phyloP scores from a whole-genome alignment of 768 basidiomycete species.

The Tricholoma furcatifolium region DNA sequence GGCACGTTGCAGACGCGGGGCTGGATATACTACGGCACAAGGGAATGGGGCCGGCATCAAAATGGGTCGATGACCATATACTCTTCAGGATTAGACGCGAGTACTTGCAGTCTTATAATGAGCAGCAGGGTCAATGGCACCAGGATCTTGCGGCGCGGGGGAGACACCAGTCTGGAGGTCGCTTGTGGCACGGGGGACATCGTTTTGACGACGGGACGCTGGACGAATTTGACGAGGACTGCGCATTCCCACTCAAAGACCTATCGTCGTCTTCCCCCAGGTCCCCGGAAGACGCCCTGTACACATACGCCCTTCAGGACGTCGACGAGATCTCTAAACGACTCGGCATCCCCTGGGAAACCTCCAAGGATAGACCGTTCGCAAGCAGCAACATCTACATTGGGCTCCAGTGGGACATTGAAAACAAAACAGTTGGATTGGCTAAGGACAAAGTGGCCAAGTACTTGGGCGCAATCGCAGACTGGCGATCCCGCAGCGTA shows the following conservation, averaged over 20 bases:
- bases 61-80: too few species aligned
- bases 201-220: conserved; percentile 10
- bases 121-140: not conserved
- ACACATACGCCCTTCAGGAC: conserved; percentile 22
- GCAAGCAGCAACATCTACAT: not conserved
- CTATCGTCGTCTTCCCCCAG: conserved; percentile 17
- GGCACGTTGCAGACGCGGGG: too few species aligned
- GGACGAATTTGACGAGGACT: too few species aligned
- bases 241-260: conserved; percentile 18
- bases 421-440: not conserved
- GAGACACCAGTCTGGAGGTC: not conserved
- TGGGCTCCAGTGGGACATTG: conserved; percentile 7
- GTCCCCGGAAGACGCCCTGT: conserved; percentile 9
- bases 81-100: conserved; percentile 19
- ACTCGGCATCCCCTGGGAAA: conserved; percentile 12
- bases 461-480: conserved; percentile 17
- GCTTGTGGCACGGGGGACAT: conserved; percentile 21
- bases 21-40: conserved; percentile 18
- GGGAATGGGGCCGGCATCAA: conserved; percentile 25
- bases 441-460: not conserved
- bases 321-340: conserved; percentile 23
- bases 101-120: conserved; percentile 23
- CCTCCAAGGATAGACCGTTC: conserved; percentile 1
- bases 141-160: conserved; percentile 1
- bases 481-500: conserved; percentile 7